A percentile compares a stretch with the other conserved stretches of the same genome.
phyloP scores from a whole-genome alignment of 2,329 filamentous ascomycete genomes.

The Fusarium stilboides region DNA sequence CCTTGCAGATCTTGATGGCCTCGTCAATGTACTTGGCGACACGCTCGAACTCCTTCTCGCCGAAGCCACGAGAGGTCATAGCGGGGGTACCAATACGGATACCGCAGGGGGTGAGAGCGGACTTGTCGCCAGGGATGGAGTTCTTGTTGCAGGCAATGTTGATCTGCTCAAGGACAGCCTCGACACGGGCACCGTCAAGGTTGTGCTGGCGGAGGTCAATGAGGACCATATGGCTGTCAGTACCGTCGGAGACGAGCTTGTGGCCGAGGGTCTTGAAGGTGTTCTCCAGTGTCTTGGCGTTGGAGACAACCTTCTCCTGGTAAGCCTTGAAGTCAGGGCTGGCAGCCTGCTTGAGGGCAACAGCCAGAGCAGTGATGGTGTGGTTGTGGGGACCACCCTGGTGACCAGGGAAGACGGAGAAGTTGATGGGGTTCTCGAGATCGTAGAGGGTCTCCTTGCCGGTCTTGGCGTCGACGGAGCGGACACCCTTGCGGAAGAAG shows the following conservation, averaged over 20 bases:
- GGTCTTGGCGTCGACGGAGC: conserved; percentile 89
- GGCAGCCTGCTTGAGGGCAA: conserved; percentile 94
- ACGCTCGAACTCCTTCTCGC: conserved; percentile 90
- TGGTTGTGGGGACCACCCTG: conserved; percentile 99
- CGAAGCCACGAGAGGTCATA: conserved; percentile 97
- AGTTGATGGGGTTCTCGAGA: conserved; percentile 96
- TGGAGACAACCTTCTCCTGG: conserved; percentile 91
- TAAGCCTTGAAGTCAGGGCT: conserved; percentile 93
- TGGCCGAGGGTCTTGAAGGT: conserved; percentile 90
- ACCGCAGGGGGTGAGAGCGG: conserved; percentile 92
- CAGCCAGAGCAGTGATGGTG: conserved; percentile 96
- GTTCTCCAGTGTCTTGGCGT: conserved; percentile 91
- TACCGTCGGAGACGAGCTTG: conserved; percentile 95
- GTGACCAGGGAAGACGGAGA: conserved; percentile 98
- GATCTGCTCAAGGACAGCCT: conserved; percentile 96
- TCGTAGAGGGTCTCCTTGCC: conserved; percentile 94
- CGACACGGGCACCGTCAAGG: conserved; percentile 94
- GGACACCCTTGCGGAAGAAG: conserved; percentile 98
- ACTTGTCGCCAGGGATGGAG: conserved; percentile 97
- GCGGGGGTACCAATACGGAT: conserved; percentile 97
- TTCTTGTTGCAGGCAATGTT: conserved; percentile 99
- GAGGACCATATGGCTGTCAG: conserved; percentile 97
- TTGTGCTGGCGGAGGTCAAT: conserved; percentile 89
- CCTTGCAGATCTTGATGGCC: conserved; percentile 90
- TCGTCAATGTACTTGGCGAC: conserved; percentile 92